Conservation (phyloP, 257 asterid genomes). For the Marsdenia floribunda region DNA sequence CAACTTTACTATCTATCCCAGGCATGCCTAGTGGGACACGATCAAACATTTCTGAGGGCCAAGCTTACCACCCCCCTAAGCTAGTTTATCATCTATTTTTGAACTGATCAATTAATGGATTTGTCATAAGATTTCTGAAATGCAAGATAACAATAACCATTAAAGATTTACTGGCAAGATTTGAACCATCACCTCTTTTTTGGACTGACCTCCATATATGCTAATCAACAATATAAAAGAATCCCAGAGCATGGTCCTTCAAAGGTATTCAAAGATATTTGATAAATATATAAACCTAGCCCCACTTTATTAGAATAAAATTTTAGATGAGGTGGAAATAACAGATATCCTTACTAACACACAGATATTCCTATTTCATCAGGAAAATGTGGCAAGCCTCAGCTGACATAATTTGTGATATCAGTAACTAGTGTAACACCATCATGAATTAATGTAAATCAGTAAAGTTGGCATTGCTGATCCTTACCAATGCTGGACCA, state of each 20-base stretch:
- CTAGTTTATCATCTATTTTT: not conserved
- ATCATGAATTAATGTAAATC: not conserved
- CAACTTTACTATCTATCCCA: too few species aligned
- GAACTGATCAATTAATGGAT: not conserved
- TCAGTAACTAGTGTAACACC: not conserved
- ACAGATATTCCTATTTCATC: not conserved
- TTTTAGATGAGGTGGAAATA: too few species aligned
- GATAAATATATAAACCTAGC: too few species aligned
- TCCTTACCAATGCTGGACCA: slow-evolving; percentile 19
- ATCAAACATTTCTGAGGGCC: not conserved
- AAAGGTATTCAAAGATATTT: not conserved
- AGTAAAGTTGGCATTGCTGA: not conserved
- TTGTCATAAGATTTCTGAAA: not conserved
- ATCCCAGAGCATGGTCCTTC: too few species aligned
- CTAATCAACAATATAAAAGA: not conserved
- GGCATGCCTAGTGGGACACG: not conserved
- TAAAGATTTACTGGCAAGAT: not conserved
- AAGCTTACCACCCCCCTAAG: not conserved
- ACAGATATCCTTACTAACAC: not conserved
- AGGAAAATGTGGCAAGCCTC: not conserved
- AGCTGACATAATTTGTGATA: not conserved
- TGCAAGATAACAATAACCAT: not conserved
- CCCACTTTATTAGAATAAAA: too few species aligned
- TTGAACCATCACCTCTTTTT: not conserved
- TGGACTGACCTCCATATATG: not conserved